A percentile compares a stretch with the other conserved stretches of the same genome.
phyloP scores from a whole-genome alignment of 192 early-diverging fungal species.

The Phycomyces blakesleeanus region DNA sequence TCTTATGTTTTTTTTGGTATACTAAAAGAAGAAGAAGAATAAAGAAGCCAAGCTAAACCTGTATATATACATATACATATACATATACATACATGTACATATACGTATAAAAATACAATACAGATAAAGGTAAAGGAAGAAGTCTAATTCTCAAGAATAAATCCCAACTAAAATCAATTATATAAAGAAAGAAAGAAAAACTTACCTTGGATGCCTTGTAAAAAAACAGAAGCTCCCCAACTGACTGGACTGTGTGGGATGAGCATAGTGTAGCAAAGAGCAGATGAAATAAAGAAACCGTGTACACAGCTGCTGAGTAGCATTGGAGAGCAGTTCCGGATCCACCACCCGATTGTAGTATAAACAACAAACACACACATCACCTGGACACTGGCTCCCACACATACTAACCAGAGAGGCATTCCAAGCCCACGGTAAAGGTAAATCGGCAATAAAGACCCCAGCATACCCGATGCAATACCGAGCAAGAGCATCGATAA shows the following conservation, averaged over 20 bases:
- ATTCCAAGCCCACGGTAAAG: neutral
- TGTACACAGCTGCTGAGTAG: neutral
- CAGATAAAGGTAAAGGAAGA: too few relatives aligned
- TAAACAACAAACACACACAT: neutral
- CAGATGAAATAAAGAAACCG: neutral
- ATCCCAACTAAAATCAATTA: too few relatives aligned
- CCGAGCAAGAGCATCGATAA: constrained; percentile 4
- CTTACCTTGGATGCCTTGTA: neutral
- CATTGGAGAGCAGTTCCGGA: neutral
- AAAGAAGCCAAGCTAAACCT: too few relatives aligned
- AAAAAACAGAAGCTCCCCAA: neutral
- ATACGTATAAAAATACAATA: too few relatives aligned
- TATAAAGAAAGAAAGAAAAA: neutral
- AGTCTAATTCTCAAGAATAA: too few relatives aligned
- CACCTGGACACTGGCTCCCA: neutral
- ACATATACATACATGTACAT: neutral
- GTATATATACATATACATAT: neutral
- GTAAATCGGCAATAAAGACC: constrained; percentile 4
- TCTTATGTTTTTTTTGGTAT: neutral
- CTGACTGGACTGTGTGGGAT: neutral
- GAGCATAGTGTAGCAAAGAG: neutral
- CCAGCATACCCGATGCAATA: neutral
- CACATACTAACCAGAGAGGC: neutral
- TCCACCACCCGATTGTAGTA: neutral
- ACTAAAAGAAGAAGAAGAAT: too few relatives aligned